Base-by-base conservation (phyloP, 306 rosid genomes). In the Lotus japonicus region DNA sequence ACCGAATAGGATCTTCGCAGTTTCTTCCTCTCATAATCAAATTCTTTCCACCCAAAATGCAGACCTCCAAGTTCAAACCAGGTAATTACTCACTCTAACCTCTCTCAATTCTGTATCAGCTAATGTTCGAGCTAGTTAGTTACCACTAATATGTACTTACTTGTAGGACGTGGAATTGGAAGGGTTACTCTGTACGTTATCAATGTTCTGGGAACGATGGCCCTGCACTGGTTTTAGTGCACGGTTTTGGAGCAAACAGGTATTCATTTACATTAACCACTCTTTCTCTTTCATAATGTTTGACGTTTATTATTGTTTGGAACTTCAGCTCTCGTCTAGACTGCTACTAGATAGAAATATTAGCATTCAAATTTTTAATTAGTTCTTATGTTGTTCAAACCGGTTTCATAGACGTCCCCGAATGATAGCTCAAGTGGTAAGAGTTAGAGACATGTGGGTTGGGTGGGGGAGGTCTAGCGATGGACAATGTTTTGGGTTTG, bases 181-280 rank as follows among this genome's bases (percentile, higher is more conserved):
- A 83, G 71, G 97, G 87, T 45, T 88, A 90, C 71, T 80, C 91
- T 52, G 81, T 90, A 67, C 97, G 96, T 59, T 92, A 92, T 75
- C 97, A 92, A 68, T 71, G 23, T 76, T 57, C 88, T 17, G 97
- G 97, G 62, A 81, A 77, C 54, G 55, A 49, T 60, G 98, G 97
- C 70, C 96, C 96, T 68, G 90, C 98, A 10, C 70, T 90, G 35
- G 79, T 94, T 66, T 69, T 90, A 61, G 80, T 94, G 59, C 98
- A 90, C 60, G 97, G 98, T 56, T 94, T 94, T 80, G 98, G 98
- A 80, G 98, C 98, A 70, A 94, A 94, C 91, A 94, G 98, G 96
- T 92, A n/a, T n/a, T 26, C 33, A 26, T 33, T 58, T 19, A 35
- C 39, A 35, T 35, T 35, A 35, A 35, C 39, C 33, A 26, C n/a